Evolutionary conservation across 2,329 filamentous ascomycete species (phyloP), one percentile per base, ranked within the genome.

Genomic region (Trichophyton equinum): DNA sequence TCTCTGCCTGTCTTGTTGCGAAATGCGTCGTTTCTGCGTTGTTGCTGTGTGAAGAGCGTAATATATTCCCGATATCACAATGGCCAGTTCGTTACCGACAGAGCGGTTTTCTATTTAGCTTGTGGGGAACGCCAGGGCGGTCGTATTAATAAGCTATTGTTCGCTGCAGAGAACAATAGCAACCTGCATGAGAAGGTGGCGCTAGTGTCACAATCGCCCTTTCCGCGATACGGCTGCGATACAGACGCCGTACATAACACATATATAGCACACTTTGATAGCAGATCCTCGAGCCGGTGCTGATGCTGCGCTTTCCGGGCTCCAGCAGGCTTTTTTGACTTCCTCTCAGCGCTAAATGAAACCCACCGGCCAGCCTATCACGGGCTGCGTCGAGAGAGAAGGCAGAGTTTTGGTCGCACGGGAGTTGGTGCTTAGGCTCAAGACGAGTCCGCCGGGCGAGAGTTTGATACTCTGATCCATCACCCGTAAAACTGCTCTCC

Each of bases 141-240:
- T 20, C 51, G 51, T 55, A 55, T 55, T 55, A 55, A 55, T 55
- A 55, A 55, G 13, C 51, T 55, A 55, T 55, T 55, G 51, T 55
- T 55, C 51, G 33, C 51, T 55, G 51, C 51, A 55, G 51, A 55
- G 51, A 55, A 55, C 51, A 55, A 55, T 55, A 55, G 25, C 30
- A 55, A 30, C 51, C 15, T 55, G 51, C 51, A 55, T 55, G 51
- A 55, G 33, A 55, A 55, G 33, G 25, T 36, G 51, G 51, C 51
- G 51, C 51, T 55, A 55, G 51, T 55, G 51, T 55, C 51, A 55
- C 51, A 36, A 27, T 55, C 51, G 51, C 25, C 51, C 27, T 55
- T 44, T 55, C 27, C 51, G 51, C 51, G 6, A 18, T 55, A 55
- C 51, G 51, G 51, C 51, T 30, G 51, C 51, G 27, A 55, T 55